Base-by-base conservation (phyloP, 805 yeast genomes). In the Kodamaea kakaduensis region DNA sequence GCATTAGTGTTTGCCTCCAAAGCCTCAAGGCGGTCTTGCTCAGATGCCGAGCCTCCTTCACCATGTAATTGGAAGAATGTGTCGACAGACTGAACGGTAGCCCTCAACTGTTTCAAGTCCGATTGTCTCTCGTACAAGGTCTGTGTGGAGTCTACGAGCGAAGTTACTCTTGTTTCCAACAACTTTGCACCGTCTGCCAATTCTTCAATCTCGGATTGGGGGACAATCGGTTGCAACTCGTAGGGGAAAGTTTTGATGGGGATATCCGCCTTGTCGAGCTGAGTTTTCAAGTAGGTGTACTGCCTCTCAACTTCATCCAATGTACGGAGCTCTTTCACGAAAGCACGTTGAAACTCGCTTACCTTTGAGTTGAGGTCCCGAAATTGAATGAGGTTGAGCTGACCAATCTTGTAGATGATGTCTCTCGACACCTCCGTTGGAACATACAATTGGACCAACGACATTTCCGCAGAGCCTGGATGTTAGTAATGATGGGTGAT, bases 391-490 rank as follows among this genome's bases (percentile, higher is more conserved):
- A 78, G 66, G 17, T 95, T 94, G 55, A 86, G 67, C 46, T 85
- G 87, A 4, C 98, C 99, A 23, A 93, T 67, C 17, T 85, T 77
- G 39, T 86, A 76, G n/a, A 88, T 81, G 24, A 87, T 77, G 41
- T 88, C 95, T 44, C 97, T 71, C 6, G 95, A 77, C 28, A 84
- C 81, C 61, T 93, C 99, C 17, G 85, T 79, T 6, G 97, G 90
- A 41, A 93, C 78, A 59, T 86, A 90, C 48, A 93, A 70, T 67
- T 93, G 96, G 35, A 90, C 84, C 50, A 89, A 75, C 32, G 95
- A 78, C 97, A 93, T 94, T 53, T 85, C 95, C 81, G 97, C 97
- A 39, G 97, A 89, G 71, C 96, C 68, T 59, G 37, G 10, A 26
- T 9, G 48, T 47, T 47, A 47, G 40, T 39, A 32, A 7, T 17